A percentile compares a stretch with the other conserved stretches of the same genome.
Evolutionary conservation across 139 green algal genomes (phyloP).

Genomic region (Raphidocelis subcapitata): DNA sequence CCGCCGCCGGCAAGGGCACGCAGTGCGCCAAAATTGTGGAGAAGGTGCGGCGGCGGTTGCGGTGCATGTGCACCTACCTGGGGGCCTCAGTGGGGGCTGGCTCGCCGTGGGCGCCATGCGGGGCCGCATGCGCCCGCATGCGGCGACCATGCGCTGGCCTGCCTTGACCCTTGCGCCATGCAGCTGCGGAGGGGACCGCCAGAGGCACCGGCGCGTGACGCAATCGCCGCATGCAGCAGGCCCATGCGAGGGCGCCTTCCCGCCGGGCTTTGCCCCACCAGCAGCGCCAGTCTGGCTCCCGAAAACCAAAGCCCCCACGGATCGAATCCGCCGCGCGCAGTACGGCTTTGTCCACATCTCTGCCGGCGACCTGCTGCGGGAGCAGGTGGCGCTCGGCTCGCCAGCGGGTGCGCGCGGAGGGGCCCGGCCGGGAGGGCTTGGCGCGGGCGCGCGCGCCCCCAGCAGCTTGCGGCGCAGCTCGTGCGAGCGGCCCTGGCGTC

Average conservation of each 20-base stretch:
- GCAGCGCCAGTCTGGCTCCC: not conserved
- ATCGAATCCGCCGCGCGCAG: conserved; percentile 43
- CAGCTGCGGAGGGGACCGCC: not conserved
- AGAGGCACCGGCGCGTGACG: no score
- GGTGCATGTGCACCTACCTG: not conserved
- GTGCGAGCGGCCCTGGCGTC: no score
- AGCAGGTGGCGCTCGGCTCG: conserved; percentile 88
- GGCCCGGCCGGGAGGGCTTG: no score
- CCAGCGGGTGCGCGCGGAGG: conserved; percentile 39
- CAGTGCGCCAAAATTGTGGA: conserved; percentile 91
- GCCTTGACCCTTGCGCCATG: not conserved
- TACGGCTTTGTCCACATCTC: conserved; percentile 95
- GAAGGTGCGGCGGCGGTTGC: conserved; percentile 55
- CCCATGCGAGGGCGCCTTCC: not conserved
- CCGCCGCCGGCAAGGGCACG: conserved; percentile 97
- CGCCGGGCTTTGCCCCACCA: not conserved
- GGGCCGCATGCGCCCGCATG: not conserved
- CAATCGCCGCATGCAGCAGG: not conserved
- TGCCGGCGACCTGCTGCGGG: conserved; percentile 95
- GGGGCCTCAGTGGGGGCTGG: not conserved
- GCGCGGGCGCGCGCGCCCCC: no score
- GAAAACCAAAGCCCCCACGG: not conserved
- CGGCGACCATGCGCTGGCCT: not conserved
- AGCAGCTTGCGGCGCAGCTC: no score
- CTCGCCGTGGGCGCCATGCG: not conserved